Evolutionary conservation across 2,329 filamentous ascomycete species (phyloP), one percentile per base, ranked within the genome.

Genomic region (Cadophora gregata): DNA sequence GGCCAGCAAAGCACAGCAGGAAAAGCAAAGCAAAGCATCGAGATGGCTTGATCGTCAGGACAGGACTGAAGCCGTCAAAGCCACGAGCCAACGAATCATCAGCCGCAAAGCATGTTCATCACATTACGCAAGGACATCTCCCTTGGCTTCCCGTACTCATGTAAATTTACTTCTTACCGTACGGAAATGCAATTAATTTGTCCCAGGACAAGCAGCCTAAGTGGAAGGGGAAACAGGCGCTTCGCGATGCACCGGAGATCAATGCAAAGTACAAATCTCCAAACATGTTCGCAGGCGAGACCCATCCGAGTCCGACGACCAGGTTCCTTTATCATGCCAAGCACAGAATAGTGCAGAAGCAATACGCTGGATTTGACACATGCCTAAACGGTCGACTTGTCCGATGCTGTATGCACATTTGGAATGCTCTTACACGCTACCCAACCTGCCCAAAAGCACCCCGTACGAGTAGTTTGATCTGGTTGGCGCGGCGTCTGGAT

Each of bases 181-280:
- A 38, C 21, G 55, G n/a, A 25, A 45, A 19, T 16, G 24, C n/a
- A 38, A 50, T 61, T 24, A n/a, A 55, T 38, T 29, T 64, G 61
- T 33, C 51, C 59, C 64, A 53, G 67, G 67, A 64, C 65, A 45
- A 60, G 51, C 38, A 62, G 64, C 64, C 64, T 67, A 69, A 66
- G 53, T 60, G 48, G 38, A 33, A 58, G 19, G 45, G 58, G 61
- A 64, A 66, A 66, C 60, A 45, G 45, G 64, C 64, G 67, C 64
- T 64, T 66, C 42, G 61, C 38, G 55, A 63, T 69, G 67, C 64
- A 66, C 64, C 25, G 67, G 51, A 60, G 67, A 68, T 68, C 67
- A 68, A 63, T 63, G 66, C 63, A 62, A 53, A 24, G 29, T 47
- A 60, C 36, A 48, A 47, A 45, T 45, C 38, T 64, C 36, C 27